phyloP scores from a whole-genome alignment of 345 rosid species.

The Angophora floribunda region DNA sequence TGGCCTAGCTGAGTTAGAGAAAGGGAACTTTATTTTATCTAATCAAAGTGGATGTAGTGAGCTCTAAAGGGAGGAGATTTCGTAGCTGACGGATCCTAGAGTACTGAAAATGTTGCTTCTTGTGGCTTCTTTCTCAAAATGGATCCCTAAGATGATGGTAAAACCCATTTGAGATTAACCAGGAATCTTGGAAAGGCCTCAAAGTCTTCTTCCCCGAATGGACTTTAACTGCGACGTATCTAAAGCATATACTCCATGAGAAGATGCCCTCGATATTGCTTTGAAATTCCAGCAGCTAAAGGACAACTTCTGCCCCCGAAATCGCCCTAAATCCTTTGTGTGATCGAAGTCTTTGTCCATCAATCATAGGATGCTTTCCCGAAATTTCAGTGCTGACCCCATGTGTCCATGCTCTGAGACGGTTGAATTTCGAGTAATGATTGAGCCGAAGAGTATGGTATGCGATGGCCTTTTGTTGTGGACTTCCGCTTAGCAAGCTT shows the following conservation, averaged over 20 bases:
- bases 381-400: background rate
- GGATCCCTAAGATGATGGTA: background rate
- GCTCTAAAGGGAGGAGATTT: background rate
- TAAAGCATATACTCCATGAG: background rate
- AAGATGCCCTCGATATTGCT: background rate
- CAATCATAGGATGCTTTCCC: background rate
- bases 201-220: background rate
- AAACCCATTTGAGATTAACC: background rate
- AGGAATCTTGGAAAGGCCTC: background rate
- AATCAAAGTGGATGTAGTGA: background rate
- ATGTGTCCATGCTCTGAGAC: background rate
- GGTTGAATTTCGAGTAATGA: background rate
- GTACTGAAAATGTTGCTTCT: background rate
- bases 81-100: background rate
- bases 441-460: background rate
- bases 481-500: background rate
- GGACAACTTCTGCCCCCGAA: background rate
- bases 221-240: background rate
- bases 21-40: background rate
- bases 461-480: background rate
- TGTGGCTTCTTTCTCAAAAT: background rate
- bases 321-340: background rate
- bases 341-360: background rate
- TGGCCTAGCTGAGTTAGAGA: background rate
- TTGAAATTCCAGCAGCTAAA: background rate